Evolutionary conservation across 106 monocot species (phyloP).

Genomic region (Narthecium ossifragum): DNA sequence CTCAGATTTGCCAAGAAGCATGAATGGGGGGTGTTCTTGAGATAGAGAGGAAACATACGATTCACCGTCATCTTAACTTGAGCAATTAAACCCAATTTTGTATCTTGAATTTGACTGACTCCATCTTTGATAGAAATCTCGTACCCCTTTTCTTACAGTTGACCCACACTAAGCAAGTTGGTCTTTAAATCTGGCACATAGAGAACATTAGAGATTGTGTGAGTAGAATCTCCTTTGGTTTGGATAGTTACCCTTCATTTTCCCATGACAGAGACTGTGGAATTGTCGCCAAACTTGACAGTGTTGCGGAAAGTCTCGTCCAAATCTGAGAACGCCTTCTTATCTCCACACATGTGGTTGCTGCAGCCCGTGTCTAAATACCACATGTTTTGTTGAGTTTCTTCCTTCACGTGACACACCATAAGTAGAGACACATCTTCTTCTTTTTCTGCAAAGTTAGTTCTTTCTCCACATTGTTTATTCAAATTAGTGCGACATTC

Average conservation of each 20-base stretch:
- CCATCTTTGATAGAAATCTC: conserved; percentile 2
- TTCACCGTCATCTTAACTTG: conserved; percentile 4
- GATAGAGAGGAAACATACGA: conserved; percentile 5
- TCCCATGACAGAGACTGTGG: conserved; percentile 13
- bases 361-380: conserved; percentile 16
- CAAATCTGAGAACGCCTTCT: conserved; percentile 12
- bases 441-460: conserved; percentile 19
- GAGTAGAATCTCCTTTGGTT: conserved; percentile 9
- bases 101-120: conserved; percentile 5
- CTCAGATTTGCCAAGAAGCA: not conserved
- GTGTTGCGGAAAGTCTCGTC: conserved; percentile 16
- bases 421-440: conserved; percentile 18
- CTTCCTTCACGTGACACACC: conserved; percentile 9
- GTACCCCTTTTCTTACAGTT: conserved; percentile 14
- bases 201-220: conserved; percentile 13
- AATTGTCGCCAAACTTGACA: conserved; percentile 28
- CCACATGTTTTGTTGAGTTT: conserved; percentile 4
- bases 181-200: conserved; percentile 7
- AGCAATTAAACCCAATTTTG: not conserved
- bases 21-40: not conserved
- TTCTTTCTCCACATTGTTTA: conserved; percentile 4
- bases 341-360: conserved; percentile 20
- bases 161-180: conserved; percentile 17
- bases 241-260: not conserved
- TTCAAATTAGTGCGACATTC: conserved; percentile 13